Percentiles rank a stretch among this genome's conserved stretches.
Evolutionary conservation across 768 basidiomycete species (phyloP).

Genomic region (Lactarius hatsudake): DNA sequence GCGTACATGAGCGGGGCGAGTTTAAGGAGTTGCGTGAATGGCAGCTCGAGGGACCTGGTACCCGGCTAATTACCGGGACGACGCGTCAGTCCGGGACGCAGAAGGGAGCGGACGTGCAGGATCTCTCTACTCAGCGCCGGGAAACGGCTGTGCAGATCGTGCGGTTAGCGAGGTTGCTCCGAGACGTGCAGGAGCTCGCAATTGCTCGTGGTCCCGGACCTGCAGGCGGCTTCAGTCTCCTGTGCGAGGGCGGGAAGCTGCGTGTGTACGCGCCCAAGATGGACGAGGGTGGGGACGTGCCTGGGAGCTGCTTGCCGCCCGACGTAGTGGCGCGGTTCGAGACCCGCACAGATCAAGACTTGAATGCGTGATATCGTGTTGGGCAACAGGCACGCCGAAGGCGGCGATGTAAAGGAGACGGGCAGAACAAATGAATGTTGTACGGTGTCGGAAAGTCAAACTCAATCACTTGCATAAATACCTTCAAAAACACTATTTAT

Average conservation of each 20-base stretch:
- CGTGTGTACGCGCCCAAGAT: conserved; percentile 4
- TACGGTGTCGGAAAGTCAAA: not conserved
- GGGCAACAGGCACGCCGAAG: not conserved
- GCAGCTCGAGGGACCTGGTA: conserved; percentile 29
- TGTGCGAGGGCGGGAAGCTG: conserved; percentile 12
- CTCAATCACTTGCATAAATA: not conserved
- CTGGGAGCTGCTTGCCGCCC: conserved; percentile 10
- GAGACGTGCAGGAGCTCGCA: conserved; percentile 19
- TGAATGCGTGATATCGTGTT: not conserved
- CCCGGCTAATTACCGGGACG: not conserved
- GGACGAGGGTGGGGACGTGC: not conserved
- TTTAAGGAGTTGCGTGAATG: conserved; percentile 52
- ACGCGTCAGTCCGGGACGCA: not conserved
- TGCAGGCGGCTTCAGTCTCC: conserved; percentile 4
- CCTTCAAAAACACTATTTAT: too few relatives aligned
- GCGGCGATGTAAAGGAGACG: not conserved
- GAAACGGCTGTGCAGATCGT: conserved; percentile 1
- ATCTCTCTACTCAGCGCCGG: conserved; percentile 2
- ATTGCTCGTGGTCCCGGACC: conserved; percentile 16
- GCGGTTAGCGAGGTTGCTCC: conserved; percentile 16
- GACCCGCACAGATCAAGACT: not conserved
- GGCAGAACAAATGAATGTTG: not conserved
- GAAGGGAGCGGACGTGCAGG: not conserved
- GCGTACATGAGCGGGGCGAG: conserved; percentile 51
- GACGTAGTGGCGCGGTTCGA: conserved; percentile 13